phyloP scores from a whole-genome alignment of 2,329 filamentous ascomycete genomes.

The Colletotrichum lupini region DNA sequence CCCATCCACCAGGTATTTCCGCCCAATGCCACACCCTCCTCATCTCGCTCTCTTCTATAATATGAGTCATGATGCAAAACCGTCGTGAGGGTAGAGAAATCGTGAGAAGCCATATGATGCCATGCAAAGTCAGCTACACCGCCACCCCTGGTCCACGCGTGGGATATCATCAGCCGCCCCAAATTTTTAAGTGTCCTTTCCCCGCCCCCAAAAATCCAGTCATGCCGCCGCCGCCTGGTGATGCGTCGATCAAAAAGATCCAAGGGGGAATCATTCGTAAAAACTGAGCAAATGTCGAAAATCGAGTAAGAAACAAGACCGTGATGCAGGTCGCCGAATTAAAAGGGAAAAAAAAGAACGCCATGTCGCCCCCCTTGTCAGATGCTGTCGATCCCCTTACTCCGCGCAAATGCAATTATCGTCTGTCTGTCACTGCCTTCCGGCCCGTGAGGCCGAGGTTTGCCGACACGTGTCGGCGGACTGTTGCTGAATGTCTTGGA shows the following conservation, averaged over 20 bases:
- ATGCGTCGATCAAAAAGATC: neutral
- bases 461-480: conserved; percentile 23
- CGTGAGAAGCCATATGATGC: conserved; percentile 17
- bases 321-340: neutral
- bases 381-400: conserved; percentile 23
- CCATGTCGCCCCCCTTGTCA: conserved; percentile 9
- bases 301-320: neutral
- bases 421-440: conserved; percentile 3
- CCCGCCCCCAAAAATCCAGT: neutral
- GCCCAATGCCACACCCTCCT: neutral
- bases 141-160: conserved; percentile 14
- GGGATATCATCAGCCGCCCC: conserved; percentile 28
- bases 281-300: neutral
- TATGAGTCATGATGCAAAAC: conserved; percentile 21
- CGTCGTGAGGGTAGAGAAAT: neutral
- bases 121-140: conserved; percentile 20
- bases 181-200: conserved; percentile 1
- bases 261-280: neutral
- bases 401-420: conserved; percentile 25
- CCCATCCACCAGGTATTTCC: neutral
- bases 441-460: conserved; percentile 30
- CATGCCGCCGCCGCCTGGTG: neutral
- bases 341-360: conserved; percentile 7
- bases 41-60: neutral
- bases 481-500: conserved; percentile 20